Evolutionary conservation across 1,284 basidiomycete genomes (phyloP).

Genomic region (Taiwanofungus camphoratus): DNA sequence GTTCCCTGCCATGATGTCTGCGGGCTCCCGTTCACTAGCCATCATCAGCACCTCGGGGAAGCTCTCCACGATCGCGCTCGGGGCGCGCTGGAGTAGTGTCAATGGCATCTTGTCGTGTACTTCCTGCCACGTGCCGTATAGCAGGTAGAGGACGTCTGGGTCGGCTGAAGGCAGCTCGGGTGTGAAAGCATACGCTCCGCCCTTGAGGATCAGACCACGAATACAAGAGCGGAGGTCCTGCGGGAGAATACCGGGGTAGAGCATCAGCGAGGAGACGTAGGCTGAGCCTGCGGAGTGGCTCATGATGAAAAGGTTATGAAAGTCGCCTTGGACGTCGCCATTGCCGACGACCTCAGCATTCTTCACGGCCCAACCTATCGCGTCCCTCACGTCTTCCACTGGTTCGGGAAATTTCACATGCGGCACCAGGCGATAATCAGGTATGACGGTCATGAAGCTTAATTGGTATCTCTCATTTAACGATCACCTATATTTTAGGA

Average conservation of each 20-base stretch:
- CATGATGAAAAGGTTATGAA: conserved; percentile 41
- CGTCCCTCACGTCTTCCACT: conserved; percentile 51
- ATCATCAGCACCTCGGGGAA: conserved; percentile 44
- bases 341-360: conserved; percentile 24
- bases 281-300: conserved; percentile 56
- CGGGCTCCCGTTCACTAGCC: conserved; percentile 47
- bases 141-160: conserved; percentile 28
- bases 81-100: conserved; percentile 31
- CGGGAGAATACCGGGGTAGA: conserved; percentile 35
- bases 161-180: conserved; percentile 19
- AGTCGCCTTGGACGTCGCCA: conserved; percentile 20
- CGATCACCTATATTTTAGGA: too few species aligned
- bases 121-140: conserved; percentile 42
- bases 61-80: conserved; percentile 27
- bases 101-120: conserved; percentile 36
- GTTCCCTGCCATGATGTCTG: conserved; percentile 31
- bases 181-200: conserved; percentile 38
- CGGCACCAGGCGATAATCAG: conserved; percentile 60
- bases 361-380: conserved; percentile 45
- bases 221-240: conserved; percentile 33
- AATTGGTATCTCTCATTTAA: too few species aligned
- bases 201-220: conserved; percentile 39
- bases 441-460: conserved; percentile 48
- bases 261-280: conserved; percentile 39
- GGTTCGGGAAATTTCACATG: conserved; percentile 44